Conservation (phyloP, 2,329 filamentous ascomycete species). For the Dothideomycetes sp. region DNA sequence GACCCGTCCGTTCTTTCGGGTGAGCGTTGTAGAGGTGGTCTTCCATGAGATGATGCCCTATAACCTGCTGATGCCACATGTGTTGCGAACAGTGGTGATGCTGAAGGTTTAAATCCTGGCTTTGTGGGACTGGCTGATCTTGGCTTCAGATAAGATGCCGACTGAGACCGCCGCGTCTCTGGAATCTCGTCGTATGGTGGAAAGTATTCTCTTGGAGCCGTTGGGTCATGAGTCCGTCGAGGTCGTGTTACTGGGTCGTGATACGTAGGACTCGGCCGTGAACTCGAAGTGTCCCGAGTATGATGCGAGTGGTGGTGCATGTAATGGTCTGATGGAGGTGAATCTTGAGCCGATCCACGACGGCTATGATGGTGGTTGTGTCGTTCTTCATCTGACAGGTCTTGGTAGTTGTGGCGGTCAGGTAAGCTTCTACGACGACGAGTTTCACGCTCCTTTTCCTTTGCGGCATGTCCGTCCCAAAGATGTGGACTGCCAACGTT, state of each 20-base stretch:
- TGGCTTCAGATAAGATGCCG: conserved; percentile 16
- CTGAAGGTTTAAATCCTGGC: conserved; percentile 35
- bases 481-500: conserved; percentile 29
- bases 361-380: background rate
- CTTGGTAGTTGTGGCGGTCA: conserved; percentile 20
- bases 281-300: conserved; percentile 25
- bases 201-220: conserved; percentile 25
- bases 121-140: conserved; percentile 16
- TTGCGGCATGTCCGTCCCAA: conserved; percentile 25
- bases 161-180: conserved; percentile 13
- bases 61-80: conserved; percentile 28
- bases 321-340: conserved; percentile 21
- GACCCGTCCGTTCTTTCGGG: background rate
- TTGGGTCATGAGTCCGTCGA: conserved; percentile 34
- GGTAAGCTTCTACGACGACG: conserved; percentile 15
- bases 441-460: conserved; percentile 12
- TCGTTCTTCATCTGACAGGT: conserved; percentile 2
- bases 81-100: conserved; percentile 38
- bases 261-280: conserved; percentile 1
- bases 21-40: conserved; percentile 6
- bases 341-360: conserved; percentile 16
- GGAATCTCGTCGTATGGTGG: conserved; percentile 15
- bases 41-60: conserved; percentile 5
- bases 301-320: conserved; percentile 26
- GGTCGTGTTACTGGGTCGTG: background rate